These are phyloP conservation scores for Candida sithepensis DNA, from an alignment of 805 yeast species.

Conservation along the genomic window DNA sequence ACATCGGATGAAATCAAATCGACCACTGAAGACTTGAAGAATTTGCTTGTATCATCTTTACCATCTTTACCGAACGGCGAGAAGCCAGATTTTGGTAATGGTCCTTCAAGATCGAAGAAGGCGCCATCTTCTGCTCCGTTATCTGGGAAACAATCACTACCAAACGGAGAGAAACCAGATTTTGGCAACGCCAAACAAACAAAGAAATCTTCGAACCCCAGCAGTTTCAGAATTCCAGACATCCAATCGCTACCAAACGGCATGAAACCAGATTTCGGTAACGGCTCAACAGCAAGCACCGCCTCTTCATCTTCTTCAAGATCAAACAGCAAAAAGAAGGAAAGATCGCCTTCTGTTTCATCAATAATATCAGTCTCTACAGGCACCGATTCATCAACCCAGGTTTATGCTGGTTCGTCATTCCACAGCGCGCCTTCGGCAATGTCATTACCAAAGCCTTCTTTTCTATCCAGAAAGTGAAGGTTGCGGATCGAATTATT, in stretches of 20 bases:
- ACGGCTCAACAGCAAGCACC: background rate
- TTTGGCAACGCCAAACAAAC: conserved; percentile 7
- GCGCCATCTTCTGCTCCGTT: background rate
- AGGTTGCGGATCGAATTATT: background rate
- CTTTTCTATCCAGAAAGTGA: conserved; percentile 33
- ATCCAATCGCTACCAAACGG: conserved; percentile 16
- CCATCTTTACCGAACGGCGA: conserved; percentile 21
- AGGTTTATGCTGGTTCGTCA: conserved; percentile 52
- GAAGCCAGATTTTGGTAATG: conserved; percentile 19
- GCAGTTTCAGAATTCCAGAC: conserved; percentile 6
- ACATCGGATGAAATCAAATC: conserved; percentile 18
- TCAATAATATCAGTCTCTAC: conserved; percentile 9
- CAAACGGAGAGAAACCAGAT: conserved; percentile 5
- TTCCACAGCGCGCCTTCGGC: conserved; percentile 57
- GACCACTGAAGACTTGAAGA: conserved; percentile 21
- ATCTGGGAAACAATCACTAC: conserved; percentile 1
- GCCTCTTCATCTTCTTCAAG: conserved; percentile 13
- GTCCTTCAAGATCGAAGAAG: conserved; percentile 3
- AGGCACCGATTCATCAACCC: conserved; percentile 10
- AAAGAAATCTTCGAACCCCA: background rate
- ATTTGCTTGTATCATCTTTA: conserved; percentile 14
- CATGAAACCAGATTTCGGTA: conserved; percentile 16
- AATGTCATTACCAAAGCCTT: conserved; percentile 51
- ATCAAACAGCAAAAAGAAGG: conserved; percentile 8
- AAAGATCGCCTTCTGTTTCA: conserved; percentile 8